Evolutionary conservation across 768 basidiomycete species (phyloP).

Genomic region (Termitomyces heimii): DNA sequence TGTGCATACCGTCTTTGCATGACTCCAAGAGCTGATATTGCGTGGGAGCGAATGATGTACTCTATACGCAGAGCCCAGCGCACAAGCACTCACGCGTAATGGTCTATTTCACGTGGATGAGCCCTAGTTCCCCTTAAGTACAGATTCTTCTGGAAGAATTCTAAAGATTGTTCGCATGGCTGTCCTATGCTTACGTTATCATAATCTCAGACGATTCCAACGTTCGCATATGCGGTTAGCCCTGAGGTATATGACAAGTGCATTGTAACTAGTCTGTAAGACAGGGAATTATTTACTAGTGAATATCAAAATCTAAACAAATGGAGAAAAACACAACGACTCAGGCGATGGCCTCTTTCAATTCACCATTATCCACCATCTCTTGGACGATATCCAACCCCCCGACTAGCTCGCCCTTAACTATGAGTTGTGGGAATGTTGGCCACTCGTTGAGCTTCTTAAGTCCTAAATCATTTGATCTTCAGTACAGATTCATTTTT

Average conservation of each 20-base stretch:
- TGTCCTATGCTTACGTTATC: neutral
- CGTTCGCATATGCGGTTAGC: neutral
- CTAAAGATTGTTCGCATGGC: neutral
- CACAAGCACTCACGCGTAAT: neutral
- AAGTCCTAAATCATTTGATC: conserved; percentile 38
- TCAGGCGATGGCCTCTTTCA: conserved; percentile 39
- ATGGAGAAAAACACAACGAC: neutral
- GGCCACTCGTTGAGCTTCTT: conserved; percentile 87
- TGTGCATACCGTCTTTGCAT: neutral
- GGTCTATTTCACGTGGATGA: neutral
- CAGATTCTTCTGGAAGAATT: neutral
- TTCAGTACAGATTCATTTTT: neutral
- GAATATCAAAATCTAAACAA: neutral
- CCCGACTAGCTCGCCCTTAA: conserved; percentile 91
- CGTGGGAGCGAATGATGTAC: neutral
- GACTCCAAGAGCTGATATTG: neutral
- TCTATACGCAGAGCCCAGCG: neutral
- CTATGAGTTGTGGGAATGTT: conserved; percentile 80
- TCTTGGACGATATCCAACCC: conserved; percentile 91
- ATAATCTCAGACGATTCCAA: neutral
- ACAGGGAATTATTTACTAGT: neutral
- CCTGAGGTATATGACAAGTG: conserved; percentile 4
- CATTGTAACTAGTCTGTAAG: neutral
- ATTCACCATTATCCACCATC: conserved; percentile 78
- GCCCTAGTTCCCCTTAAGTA: neutral